Base-by-base conservation (phyloP, 2,329 filamentous ascomycete species). In the Myriosclerotinia curreyana region DNA sequence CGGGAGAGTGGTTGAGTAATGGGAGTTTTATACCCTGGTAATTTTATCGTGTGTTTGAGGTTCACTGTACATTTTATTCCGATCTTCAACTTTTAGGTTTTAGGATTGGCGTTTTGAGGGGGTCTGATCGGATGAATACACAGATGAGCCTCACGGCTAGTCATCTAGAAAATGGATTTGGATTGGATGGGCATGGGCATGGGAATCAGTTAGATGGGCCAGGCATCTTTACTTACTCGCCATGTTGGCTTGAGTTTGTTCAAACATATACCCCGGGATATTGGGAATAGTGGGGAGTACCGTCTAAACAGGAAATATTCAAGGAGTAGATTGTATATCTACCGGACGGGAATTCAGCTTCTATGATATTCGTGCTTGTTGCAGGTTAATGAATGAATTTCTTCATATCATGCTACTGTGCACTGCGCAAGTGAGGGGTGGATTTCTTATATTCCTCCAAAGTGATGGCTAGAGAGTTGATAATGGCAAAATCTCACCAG, bases 221-320 rank as follows among this genome's bases (percentile, higher is more conserved):
- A 34, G 54, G 4, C 17, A 56, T 22, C 28, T 34, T 46, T 46
- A 9, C 28, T 56, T 56, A 56, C 44, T 59, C 42, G n/a, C 28
- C 55, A 42, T 36, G 14, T 34, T 48, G 42, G 54, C 42, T 34
- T 36, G 54, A 34, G 42, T 36, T 48, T 48, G n/a, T 22, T 48
- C 20, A 36, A 25, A 58, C 31, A 58, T 58, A 58, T 58, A 58
- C 55, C 55, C 55, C n/a, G 55, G 55, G 42, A 25, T 36, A 4
- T 58, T 36, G 42, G 28, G 17, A 11, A 56, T 25, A 3, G 40
- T 31, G 25, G 12, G 12, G 25, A 34, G n/a, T 17, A 46, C 40
- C 34, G 25, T 56, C 20, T 15, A 22, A 22, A 56, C 34, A 34
- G 28, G 20, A n/a, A 15, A 46, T n/a, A 22, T 34, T 12, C 8